These are phyloP conservation scores for Rhodamnia argentea DNA, from an alignment of 345 rosid species.

Conservation along the genomic window DNA sequence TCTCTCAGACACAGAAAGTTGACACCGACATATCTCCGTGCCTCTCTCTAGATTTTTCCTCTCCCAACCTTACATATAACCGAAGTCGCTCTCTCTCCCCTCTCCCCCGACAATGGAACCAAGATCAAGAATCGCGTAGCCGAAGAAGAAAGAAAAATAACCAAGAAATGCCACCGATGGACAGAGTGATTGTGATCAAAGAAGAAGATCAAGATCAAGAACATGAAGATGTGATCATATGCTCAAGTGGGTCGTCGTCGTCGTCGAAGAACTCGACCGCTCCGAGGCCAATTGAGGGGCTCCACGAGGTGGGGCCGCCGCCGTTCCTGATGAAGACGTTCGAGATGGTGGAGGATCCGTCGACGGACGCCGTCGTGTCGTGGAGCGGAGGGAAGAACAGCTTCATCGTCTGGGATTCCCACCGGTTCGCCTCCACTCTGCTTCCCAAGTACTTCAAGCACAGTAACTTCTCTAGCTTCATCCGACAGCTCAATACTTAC, in stretches of 20 bases:
- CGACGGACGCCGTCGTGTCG: constrained; percentile 51
- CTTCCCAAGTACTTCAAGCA: constrained; percentile 73
- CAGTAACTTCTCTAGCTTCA: constrained; percentile 62
- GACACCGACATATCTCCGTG: neutral
- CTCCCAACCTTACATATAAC: neutral
- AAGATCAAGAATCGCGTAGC: neutral
- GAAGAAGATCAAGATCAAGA: neutral
- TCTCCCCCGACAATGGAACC: neutral
- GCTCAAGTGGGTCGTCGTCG: neutral
- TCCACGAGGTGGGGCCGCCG: constrained; percentile 66
- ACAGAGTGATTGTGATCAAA: neutral
- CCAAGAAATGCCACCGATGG: neutral
- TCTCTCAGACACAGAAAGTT: neutral
- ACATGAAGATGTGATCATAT: neutral
- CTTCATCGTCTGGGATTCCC: constrained; percentile 61
- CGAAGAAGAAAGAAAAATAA: neutral
- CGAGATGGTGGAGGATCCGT: constrained; percentile 66
- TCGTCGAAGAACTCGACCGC: constrained; percentile 12
- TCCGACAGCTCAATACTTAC: constrained; percentile 77
- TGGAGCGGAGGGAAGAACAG: constrained; percentile 53
- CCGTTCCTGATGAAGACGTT: constrained; percentile 63
- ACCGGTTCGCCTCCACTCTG: constrained; percentile 29
- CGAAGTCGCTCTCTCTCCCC: neutral
- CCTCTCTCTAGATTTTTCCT: neutral
- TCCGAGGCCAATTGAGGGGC: constrained; percentile 53